These are phyloP conservation scores for Recurvomyces mirabilis DNA, from an alignment of 495 filamentous ascomycete genomes.

Conservation along the genomic window DNA sequence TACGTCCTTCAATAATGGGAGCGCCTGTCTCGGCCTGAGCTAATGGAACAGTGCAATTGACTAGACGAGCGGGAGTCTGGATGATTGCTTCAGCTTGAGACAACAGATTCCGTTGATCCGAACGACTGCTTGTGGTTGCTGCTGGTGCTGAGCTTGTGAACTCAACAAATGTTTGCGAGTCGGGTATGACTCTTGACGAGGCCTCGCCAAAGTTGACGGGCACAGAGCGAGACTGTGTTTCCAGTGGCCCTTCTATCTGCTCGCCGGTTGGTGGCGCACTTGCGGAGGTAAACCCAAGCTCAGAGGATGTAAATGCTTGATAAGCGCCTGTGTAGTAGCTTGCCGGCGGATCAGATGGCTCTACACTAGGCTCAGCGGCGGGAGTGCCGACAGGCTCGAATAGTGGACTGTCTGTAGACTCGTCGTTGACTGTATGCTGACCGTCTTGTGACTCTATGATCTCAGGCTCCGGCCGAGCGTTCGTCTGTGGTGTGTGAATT, in stretches of 20 bases:
- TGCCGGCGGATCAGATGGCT: slow-evolving; percentile 11
- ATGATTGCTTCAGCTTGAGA: not conserved
- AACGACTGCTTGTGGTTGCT: not conserved
- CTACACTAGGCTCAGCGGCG: slow-evolving; percentile 8
- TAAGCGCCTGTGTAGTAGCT: slow-evolving; percentile 16
- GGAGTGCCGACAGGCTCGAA: slow-evolving; percentile 10
- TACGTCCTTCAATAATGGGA: no score
- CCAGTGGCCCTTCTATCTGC: no score
- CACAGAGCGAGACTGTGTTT: slow-evolving; percentile 4
- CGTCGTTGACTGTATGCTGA: not conserved
- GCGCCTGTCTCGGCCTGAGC: no score
- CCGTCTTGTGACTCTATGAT: slow-evolving; percentile 8
- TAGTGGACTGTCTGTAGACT: slow-evolving; percentile 3
- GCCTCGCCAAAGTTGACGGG: slow-evolving; percentile 1
- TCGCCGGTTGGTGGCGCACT: no score
- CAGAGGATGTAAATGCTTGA: no score
- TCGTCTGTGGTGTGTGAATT: not conserved
- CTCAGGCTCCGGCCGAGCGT: not conserved
- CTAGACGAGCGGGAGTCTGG: not conserved
- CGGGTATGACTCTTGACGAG: not conserved
- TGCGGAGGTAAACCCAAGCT: no score
- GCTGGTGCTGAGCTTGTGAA: slow-evolving; percentile 1
- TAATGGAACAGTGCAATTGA: no score
- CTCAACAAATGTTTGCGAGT: slow-evolving; percentile 4
- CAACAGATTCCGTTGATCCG: no score